Base-by-base conservation (phyloP, 768 basidiomycete species). In the Tricholoma furcatifolium region DNA sequence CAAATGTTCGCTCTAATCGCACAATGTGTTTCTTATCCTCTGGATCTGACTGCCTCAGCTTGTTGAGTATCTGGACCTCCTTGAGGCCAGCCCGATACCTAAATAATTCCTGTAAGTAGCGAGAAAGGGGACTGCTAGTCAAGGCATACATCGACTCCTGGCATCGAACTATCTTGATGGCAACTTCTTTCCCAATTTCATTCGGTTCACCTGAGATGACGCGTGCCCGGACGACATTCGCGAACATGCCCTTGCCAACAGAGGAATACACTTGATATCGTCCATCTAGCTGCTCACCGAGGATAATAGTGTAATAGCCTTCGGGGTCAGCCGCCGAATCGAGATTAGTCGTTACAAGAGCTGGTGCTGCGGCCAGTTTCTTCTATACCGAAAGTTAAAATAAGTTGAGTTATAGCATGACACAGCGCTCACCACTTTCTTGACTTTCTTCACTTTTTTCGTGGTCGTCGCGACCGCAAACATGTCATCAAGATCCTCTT, bases 231-330 rank as follows among this genome's bases (percentile, higher is more conserved):
- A 98, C 93, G 45, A 99, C 97, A 51, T 91, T 93, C 43, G 94
- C 93, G 67, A 98, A 99, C 96, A 99, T 99, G 43, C 97, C 97
- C 67, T 96, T 95, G 15, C 97, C 97, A n/a, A 98, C 77, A 43
- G 84, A 91, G 43, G 92, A 93, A 60, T 90, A 94, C 9, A 99
- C 93, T 67, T 97, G 93, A 66, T 98, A 99, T 38, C 89, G 82
- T 23, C 86, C 83, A 63, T 97, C 95, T 15, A 99, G 77, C 54
- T 93, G 86, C 70, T 99, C 97, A 40, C 96, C 97, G 14, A 98
- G 83, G 47, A 95, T 92, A 47, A 97, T 82, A 53, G 85, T 84
- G 66, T 98, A 99, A 68, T 98, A 98, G 1, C 97, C 97, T 70
- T 99, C 97, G 0, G 89, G 66, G 69, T 98, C 97, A 31, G 96